Percentiles rank a stretch among this genome's conserved stretches.
phyloP scores from a whole-genome alignment of 345 rosid genomes.

The Eucalyptus paniculata region DNA sequence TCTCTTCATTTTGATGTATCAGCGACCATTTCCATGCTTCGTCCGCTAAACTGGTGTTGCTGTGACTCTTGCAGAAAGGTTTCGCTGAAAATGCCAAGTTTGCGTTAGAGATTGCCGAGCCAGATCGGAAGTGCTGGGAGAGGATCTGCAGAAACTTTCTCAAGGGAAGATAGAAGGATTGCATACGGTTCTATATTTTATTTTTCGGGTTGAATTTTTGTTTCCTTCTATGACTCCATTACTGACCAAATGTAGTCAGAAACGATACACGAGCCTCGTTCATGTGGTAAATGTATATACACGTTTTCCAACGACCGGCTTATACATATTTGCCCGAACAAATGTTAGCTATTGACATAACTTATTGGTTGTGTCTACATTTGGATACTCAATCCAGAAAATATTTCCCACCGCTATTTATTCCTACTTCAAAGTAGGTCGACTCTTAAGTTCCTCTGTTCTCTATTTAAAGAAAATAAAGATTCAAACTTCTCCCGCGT shows the following conservation, averaged over 20 bases:
- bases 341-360: neutral
- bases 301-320: neutral
- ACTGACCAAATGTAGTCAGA: neutral
- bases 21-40: neutral
- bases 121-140: slow-evolving; percentile 41
- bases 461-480: neutral
- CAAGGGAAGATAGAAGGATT: neutral
- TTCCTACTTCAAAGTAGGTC: neutral
- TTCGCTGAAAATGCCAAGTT: slow-evolving; percentile 29
- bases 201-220: neutral
- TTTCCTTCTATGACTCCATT: neutral
- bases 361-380: neutral
- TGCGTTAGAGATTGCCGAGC: slow-evolving; percentile 34
- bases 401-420: neutral
- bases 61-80: slow-evolving; percentile 13
- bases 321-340: neutral
- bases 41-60: neutral
- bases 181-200: neutral
- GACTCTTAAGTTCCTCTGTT: neutral
- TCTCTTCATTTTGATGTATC: neutral
- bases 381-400: neutral
- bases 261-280: neutral
- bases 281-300: neutral
- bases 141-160: slow-evolving; percentile 56
- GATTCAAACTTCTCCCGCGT: neutral